phyloP scores from a whole-genome alignment of 805 yeast genomes.

The Candida ulmi region DNA sequence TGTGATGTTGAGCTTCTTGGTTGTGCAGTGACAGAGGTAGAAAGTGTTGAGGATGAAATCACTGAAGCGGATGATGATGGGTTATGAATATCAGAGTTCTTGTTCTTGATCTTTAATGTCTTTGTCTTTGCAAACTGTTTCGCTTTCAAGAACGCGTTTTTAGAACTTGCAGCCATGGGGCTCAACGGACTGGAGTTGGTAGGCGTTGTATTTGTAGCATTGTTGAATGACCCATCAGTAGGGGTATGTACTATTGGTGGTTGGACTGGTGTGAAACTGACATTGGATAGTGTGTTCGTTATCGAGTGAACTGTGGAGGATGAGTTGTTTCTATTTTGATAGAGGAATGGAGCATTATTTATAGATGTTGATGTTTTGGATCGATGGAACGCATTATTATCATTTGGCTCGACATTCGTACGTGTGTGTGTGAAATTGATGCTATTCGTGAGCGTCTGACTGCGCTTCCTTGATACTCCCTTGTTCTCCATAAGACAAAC shows the following conservation, averaged over 20 bases:
- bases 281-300: slow-evolving; percentile 20
- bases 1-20: slow-evolving; percentile 11
- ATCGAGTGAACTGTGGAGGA: slow-evolving; percentile 20
- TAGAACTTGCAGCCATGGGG: slow-evolving; percentile 11
- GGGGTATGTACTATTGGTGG: background rate
- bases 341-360: slow-evolving; percentile 7
- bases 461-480: slow-evolving; percentile 13
- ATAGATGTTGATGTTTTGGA: background rate
- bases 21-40: background rate
- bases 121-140: slow-evolving; percentile 22
- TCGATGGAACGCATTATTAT: background rate
- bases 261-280: slow-evolving; percentile 15
- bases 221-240: background rate
- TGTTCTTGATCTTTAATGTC: slow-evolving; percentile 14
- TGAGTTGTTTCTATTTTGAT: slow-evolving; percentile 15
- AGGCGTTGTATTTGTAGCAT: background rate
- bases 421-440: slow-evolving; percentile 23
- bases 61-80: background rate
- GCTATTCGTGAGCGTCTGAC: slow-evolving; percentile 22
- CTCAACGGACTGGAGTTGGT: slow-evolving; percentile 3
- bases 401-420: slow-evolving; percentile 1
- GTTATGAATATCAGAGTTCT: background rate
- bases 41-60: background rate
- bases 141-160: slow-evolving; percentile 19
- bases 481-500: background rate